Percentiles rank a stretch among this genome's conserved stretches.
Evolutionary conservation across 495 filamentous ascomycete species (phyloP).

Genomic region (Annulohypoxylon bovei): DNA sequence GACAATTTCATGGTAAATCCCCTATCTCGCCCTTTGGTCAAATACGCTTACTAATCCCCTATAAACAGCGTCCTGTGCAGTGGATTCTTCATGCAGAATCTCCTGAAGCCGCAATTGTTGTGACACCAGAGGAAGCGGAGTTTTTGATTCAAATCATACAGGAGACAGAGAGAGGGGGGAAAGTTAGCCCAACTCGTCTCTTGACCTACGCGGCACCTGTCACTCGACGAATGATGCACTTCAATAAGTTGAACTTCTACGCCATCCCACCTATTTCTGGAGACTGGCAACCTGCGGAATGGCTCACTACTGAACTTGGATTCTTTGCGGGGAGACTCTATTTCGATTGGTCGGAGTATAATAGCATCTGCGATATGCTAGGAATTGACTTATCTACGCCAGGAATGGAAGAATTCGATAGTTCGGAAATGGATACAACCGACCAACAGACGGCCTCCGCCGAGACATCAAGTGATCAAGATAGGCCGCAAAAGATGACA

Average conservation of each 20-base stretch:
- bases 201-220: constrained; percentile 63
- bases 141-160: constrained; percentile 55
- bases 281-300: constrained; percentile 51
- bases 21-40: background rate
- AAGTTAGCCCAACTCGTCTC: constrained; percentile 43
- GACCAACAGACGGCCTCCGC: background rate
- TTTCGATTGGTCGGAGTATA: constrained; percentile 58
- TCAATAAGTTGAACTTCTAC: constrained; percentile 60
- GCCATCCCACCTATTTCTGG: constrained; percentile 54
- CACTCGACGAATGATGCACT: constrained; percentile 63
- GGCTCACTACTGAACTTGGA: constrained; percentile 63
- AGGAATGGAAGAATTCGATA: constrained; percentile 26
- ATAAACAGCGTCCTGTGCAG: constrained; percentile 47
- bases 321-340: constrained; percentile 66
- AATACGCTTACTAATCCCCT: constrained; percentile 7
- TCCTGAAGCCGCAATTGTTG: constrained; percentile 53
- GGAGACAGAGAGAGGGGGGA: background rate
- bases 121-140: constrained; percentile 67
- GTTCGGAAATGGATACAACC: constrained; percentile 8
- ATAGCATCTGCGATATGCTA: constrained; percentile 38
- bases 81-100: constrained; percentile 47
- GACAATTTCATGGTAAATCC: constrained; percentile 44
- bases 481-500: background rate
- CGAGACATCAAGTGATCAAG: background rate
- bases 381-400: constrained; percentile 27